A percentile compares a stretch with the other conserved stretches of the same genome.
These are phyloP conservation scores for Rubroshorea leprosula DNA, from an alignment of 345 rosid species.

Conservation along the genomic window DNA sequence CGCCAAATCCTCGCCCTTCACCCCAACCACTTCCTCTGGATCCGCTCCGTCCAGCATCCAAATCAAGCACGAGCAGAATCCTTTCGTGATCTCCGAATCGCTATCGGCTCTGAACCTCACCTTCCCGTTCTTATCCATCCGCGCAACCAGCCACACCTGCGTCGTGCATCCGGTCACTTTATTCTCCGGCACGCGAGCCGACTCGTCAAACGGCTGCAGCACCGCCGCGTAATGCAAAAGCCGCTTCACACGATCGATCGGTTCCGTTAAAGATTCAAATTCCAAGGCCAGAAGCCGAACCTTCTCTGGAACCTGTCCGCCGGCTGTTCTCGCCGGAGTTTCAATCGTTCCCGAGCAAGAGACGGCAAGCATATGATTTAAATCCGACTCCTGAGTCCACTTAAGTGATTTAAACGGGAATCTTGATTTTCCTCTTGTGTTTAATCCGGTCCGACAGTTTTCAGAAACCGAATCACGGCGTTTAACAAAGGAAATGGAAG, in stretches of 20 bases:
- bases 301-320: slow-evolving; percentile 27
- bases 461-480: no score
- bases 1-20: slow-evolving; percentile 62
- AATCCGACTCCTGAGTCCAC: no score
- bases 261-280: slow-evolving; percentile 53
- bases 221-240: slow-evolving; percentile 60
- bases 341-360: slow-evolving; percentile 17
- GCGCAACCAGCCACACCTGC: slow-evolving; percentile 74
- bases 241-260: slow-evolving; percentile 78
- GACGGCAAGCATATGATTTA: neutral
- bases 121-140: slow-evolving; percentile 46
- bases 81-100: slow-evolving; percentile 85
- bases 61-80: slow-evolving; percentile 67
- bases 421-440: neutral
- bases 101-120: slow-evolving; percentile 75
- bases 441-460: neutral
- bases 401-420: neutral
- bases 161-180: slow-evolving; percentile 75
- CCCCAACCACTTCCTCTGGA: slow-evolving; percentile 64
- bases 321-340: slow-evolving; percentile 12
- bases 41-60: slow-evolving; percentile 73
- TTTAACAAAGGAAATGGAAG: neutral
- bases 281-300: slow-evolving; percentile 44
- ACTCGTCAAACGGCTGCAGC: slow-evolving; percentile 58
- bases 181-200: slow-evolving; percentile 53